Conservation (phyloP, 1,139 yeast species). For the Magnusiomyces sp. region DNA sequence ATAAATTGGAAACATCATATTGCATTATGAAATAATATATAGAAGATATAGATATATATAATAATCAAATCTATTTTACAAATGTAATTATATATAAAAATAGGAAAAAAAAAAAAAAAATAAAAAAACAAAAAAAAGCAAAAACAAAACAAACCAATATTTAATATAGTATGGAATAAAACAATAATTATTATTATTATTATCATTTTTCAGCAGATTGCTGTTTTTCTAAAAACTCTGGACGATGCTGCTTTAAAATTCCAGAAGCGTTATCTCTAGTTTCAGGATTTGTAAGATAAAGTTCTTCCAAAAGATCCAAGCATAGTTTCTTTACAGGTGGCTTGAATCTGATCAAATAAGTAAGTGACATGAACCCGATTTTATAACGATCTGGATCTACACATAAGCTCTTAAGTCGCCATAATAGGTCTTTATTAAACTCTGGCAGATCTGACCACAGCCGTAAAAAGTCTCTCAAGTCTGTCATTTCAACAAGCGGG, state of each 20-base stretch:
- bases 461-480: slow-evolving; percentile 72
- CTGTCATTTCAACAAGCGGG: slow-evolving; percentile 74
- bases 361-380: slow-evolving; percentile 56
- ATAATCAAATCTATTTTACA: no score
- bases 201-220: not conserved
- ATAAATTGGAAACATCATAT: no score
- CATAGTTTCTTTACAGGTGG: slow-evolving; percentile 74
- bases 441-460: slow-evolving; percentile 80
- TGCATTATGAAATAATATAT: no score
- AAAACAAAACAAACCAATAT: no score
- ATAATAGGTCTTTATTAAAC: slow-evolving; percentile 51
- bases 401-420: slow-evolving; percentile 64
- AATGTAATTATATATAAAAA: no score
- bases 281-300: slow-evolving; percentile 34
- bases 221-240: slow-evolving; percentile 8
- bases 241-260: slow-evolving; percentile 11
- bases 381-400: slow-evolving; percentile 76
- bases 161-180: no score
- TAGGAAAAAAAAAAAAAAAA: no score
- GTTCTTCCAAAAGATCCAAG: slow-evolving; percentile 51
- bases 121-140: no score
- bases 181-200: not conserved
- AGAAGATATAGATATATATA: no score
- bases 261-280: slow-evolving; percentile 9
- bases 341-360: slow-evolving; percentile 77